Conservation (phyloP, 306 rosid species). For the Quercus bicolor region DNA sequence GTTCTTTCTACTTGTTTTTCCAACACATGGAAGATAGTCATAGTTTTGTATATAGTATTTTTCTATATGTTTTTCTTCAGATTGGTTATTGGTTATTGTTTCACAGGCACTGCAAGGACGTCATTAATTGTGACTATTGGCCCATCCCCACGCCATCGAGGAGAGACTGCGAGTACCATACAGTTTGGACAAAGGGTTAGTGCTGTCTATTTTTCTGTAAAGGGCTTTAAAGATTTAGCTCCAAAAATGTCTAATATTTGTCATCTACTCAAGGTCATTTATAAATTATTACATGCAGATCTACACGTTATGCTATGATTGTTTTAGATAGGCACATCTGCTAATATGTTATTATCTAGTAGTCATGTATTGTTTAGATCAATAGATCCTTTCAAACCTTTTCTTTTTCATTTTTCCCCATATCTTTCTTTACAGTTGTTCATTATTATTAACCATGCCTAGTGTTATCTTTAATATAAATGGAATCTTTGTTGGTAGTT, state of each 20-base stretch:
- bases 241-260: not conserved
- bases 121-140: conserved; percentile 94
- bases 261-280: not conserved
- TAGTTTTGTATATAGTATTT: not conserved
- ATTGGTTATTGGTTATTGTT: conserved; percentile 8
- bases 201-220: conserved; percentile 15
- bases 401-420: not conserved
- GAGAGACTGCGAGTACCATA: conserved; percentile 96
- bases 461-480: not conserved
- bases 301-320: not conserved
- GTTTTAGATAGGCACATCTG: not conserved
- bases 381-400: not conserved
- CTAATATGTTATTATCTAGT: not conserved
- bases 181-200: conserved; percentile 94
- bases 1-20: not conserved
- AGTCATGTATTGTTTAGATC: not conserved
- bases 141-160: conserved; percentile 98
- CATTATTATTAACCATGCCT: not conserved
- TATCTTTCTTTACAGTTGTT: not conserved
- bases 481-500: not conserved
- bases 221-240: not conserved
- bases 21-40: not conserved
- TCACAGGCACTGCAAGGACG: conserved; percentile 94
- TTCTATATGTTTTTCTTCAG: not conserved
- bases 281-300: not conserved